phyloP scores from a whole-genome alignment of 2,329 filamentous ascomycete species.

The Paecilomyces dactylethromorphus region DNA sequence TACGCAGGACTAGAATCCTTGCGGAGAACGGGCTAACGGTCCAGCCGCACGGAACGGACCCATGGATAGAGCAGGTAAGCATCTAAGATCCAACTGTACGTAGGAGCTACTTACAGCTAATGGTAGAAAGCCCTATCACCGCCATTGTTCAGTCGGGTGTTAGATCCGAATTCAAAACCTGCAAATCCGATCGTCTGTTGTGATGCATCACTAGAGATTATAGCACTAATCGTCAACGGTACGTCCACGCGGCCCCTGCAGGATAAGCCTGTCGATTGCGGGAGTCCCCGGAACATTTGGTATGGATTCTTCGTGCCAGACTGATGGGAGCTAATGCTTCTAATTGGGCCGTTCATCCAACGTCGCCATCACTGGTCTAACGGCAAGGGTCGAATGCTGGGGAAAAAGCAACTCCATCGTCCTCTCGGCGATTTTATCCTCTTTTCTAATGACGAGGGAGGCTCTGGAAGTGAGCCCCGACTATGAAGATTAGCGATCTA shows the following conservation, averaged over 20 bases:
- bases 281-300: neutral
- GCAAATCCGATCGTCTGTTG: neutral
- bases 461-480: neutral
- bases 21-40: neutral
- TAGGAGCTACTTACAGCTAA: neutral
- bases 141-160: neutral
- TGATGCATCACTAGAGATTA: neutral
- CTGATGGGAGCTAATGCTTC: neutral
- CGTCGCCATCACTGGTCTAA: neutral
- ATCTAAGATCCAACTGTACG: neutral
- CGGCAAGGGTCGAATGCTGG: neutral
- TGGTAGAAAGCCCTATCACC: neutral
- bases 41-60: neutral
- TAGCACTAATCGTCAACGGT: neutral
- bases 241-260: neutral
- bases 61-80: neutral
- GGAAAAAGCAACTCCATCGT: neutral
- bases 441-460: neutral
- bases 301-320: neutral
- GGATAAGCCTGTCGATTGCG: neutral
- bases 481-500: neutral
- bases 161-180: neutral
- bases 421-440: neutral
- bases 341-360: neutral
- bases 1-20: neutral